Percentiles rank a stretch among this genome's conserved stretches.
These are phyloP conservation scores for Phoenix dactylifera DNA, from an alignment of 176 grass and related monocot species.

Conservation along the genomic window DNA sequence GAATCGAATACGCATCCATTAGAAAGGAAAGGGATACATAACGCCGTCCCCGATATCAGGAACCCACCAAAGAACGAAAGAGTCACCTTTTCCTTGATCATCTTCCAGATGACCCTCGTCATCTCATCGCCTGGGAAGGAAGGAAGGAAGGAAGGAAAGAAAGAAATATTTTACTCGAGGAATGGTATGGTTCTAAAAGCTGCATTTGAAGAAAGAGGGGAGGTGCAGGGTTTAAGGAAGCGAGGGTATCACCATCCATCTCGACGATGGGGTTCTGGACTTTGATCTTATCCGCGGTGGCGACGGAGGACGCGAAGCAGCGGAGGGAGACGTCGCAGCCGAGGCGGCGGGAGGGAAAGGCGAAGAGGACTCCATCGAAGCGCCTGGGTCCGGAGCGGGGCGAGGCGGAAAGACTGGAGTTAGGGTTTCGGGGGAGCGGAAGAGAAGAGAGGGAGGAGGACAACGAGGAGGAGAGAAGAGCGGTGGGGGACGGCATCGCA, in stretches of 20 bases:
- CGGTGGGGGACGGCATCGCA: conserved; percentile 26
- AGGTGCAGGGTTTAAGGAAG: no score
- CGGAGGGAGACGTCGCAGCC: conserved; percentile 29
- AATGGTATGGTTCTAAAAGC: no score
- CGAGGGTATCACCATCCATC: conserved; percentile 55
- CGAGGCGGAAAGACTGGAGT: conserved; percentile 2
- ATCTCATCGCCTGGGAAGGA: conserved; percentile 76
- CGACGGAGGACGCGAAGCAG: conserved; percentile 44
- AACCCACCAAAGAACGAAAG: not conserved
- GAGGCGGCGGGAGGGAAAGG: not conserved
- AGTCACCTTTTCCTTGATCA: conserved; percentile 88
- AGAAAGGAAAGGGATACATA: no score
- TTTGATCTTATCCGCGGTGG: conserved; percentile 46
- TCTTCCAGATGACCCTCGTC: conserved; percentile 87
- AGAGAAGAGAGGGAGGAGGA: conserved; percentile 20
- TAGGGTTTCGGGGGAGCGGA: conserved; percentile 25
- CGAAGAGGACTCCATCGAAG: conserved; percentile 11
- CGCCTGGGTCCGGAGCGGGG: conserved; percentile 10
- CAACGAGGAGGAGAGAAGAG: conserved; percentile 11
- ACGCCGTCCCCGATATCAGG: no score
- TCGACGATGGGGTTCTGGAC: conserved; percentile 91
- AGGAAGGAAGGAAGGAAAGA: no score
- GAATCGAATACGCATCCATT: not conserved
- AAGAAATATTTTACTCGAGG: no score
- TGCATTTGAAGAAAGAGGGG: no score